Percentiles rank a stretch among this genome's conserved stretches.
phyloP scores from a whole-genome alignment of 2,329 filamentous ascomycete species.

The Leptographium procerum region DNA sequence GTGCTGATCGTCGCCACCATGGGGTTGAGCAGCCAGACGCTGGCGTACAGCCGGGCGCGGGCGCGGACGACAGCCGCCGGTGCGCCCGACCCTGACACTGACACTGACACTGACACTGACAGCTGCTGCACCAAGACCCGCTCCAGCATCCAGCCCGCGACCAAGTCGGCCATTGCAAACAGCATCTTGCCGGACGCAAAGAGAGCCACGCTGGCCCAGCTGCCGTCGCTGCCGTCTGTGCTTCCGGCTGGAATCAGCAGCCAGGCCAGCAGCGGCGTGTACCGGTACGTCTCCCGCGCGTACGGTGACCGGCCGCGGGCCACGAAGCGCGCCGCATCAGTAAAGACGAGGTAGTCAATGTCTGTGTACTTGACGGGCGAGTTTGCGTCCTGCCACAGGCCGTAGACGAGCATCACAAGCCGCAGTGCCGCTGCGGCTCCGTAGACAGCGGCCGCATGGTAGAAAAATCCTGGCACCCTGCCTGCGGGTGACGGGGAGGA shows the following conservation, averaged over 20 bases:
- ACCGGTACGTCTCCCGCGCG: slow-evolving; percentile 84
- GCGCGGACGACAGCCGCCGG: no score
- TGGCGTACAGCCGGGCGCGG: slow-evolving; percentile 62
- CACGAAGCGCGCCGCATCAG: slow-evolving; percentile 76
- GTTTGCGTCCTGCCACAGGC: slow-evolving; percentile 82
- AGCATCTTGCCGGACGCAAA: slow-evolving; percentile 82
- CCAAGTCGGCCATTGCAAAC: slow-evolving; percentile 72
- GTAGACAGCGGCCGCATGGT: slow-evolving; percentile 38
- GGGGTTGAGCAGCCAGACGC: slow-evolving; percentile 89
- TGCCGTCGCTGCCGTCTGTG: slow-evolving; percentile 21
- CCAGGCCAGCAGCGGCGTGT: slow-evolving; percentile 91
- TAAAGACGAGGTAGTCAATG: slow-evolving; percentile 98
- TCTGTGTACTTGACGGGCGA: slow-evolving; percentile 96
- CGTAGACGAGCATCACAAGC: slow-evolving; percentile 66
- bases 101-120: no score
- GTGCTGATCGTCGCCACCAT: slow-evolving; percentile 98
- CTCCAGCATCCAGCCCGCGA: slow-evolving; percentile 70
- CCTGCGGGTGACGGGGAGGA: neutral
- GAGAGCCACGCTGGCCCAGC: slow-evolving; percentile 28
- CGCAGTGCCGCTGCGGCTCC: slow-evolving; percentile 53
- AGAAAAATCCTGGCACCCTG: slow-evolving; percentile 20
- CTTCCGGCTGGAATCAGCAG: slow-evolving; percentile 70
- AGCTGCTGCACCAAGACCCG: slow-evolving; percentile 21
- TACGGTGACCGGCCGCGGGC: slow-evolving; percentile 61
- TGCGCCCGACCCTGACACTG: no score